These are phyloP conservation scores for Xerocomellus dryophilus DNA, from an alignment of 768 basidiomycete species.

Conservation along the genomic window DNA sequence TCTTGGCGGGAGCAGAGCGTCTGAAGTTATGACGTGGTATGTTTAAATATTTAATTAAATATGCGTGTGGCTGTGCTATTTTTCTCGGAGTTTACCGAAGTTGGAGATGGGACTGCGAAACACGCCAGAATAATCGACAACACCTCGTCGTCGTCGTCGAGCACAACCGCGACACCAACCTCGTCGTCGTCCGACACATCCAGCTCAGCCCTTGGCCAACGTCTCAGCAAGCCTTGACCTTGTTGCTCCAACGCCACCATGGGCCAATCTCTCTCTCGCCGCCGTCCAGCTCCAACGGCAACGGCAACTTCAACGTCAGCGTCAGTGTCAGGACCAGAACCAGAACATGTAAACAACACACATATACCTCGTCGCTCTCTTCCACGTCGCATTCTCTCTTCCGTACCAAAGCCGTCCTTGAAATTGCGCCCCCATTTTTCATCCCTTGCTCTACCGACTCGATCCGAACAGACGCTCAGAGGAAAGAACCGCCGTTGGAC, in stretches of 20 bases:
- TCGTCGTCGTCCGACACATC: slow-evolving; percentile 3
- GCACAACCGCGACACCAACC: slow-evolving; percentile 8
- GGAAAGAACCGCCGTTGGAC: slow-evolving; percentile 28
- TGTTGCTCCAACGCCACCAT: slow-evolving; percentile 13
- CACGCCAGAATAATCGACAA: slow-evolving; percentile 27
- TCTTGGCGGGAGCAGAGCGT: too few species aligned
- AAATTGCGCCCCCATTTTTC: slow-evolving; percentile 13
- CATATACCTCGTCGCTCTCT: slow-evolving; percentile 19
- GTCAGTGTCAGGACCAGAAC: slow-evolving; percentile 7
- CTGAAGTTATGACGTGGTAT: too few species aligned
- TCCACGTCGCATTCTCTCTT: slow-evolving; percentile 36
- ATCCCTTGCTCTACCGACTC: slow-evolving; percentile 20
- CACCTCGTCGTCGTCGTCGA: slow-evolving; percentile 12
- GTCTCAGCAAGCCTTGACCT: neutral
- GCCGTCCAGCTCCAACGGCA: slow-evolving; percentile 14
- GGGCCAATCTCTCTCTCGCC: slow-evolving; percentile 34
- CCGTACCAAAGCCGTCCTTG: slow-evolving; percentile 27
- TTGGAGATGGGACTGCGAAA: slow-evolving; percentile 25
- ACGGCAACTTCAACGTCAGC: slow-evolving; percentile 7
- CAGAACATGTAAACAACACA: slow-evolving; percentile 2
- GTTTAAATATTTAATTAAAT: slow-evolving; percentile 3
- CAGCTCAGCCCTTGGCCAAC: neutral
- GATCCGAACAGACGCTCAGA: slow-evolving; percentile 28
- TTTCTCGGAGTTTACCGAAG: slow-evolving; percentile 21
- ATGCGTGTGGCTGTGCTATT: slow-evolving; percentile 17